Base-by-base conservation (phyloP, 148 eudicot genomes). In the Suaeda aralocaspica region DNA sequence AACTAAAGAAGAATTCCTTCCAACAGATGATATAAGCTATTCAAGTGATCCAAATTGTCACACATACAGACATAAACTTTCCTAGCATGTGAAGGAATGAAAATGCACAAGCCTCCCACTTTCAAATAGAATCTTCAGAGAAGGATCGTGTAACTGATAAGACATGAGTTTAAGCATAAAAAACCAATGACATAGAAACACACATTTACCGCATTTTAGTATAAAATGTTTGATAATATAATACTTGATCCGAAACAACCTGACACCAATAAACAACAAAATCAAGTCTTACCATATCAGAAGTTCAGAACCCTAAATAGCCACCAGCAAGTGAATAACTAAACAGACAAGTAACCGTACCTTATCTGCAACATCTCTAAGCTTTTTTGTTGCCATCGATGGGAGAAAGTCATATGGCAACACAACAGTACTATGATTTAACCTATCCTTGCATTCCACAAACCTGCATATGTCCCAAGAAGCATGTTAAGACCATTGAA, bases 381-480 rank as follows among this genome's bases (percentile, higher is more conserved):
- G 87, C 72, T 84, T 91, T 82, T 94, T 87, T 45, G 97, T 83
- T 51, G 97, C 97, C 97, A 87, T 87, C 64, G 97, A 89, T 63
- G 98, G 98, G 65, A 94, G 96, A 83, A 87, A 91, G 59, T 88
- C 78, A 82, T 89, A 79, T 36, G 97, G 87, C 85, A 94, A 79
- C 83, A 77, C 22, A 59, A 91, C 66, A 48, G 92, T 74, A 74
- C 85, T 87, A 56, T 69, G 95, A 74, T 91, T 87, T 49, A 87
- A 86, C 65, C 98, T 80, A 78, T 94, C 96, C 81, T 89, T 94
- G 89, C 98, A 94, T 74, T 94, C 98, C 84, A 77, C 80, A 81
- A 94, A 94, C 98, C 98, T 94, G 85, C 34, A 86, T 66, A 68
- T 69, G 21, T 69, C 64, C 19, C 63, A 61, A 11, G 18, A 24